A percentile compares a stretch with the other conserved stretches of the same genome.
Evolutionary conservation across 2,329 filamentous ascomycete species (phyloP).

Genomic region (Diaporthe sp.): DNA sequence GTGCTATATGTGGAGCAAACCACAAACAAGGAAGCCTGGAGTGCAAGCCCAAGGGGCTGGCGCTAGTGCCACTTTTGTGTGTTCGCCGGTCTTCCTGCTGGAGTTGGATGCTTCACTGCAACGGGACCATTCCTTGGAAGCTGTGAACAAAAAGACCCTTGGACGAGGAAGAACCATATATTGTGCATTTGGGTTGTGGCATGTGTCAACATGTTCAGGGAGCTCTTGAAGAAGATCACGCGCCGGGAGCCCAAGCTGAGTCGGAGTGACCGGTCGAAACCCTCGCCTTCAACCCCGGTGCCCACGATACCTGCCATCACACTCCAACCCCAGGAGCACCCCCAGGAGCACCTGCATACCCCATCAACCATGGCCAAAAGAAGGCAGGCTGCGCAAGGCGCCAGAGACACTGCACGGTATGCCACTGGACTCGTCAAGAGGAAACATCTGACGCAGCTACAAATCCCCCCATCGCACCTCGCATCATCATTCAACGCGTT

Average conservation of each 20-base stretch:
- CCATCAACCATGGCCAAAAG: conserved; percentile 26
- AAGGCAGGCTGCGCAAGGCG: conserved; percentile 35
- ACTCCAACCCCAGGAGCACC: background rate
- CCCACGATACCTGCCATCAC: background rate
- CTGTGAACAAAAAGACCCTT: background rate
- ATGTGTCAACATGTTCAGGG: conserved; percentile 28
- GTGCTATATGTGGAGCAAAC: background rate
- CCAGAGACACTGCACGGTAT: conserved; percentile 37
- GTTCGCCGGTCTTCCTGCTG: background rate
- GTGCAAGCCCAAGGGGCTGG: background rate
- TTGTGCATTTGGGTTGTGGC: background rate
- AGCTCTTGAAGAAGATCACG: conserved; percentile 25
- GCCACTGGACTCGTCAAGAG: conserved; percentile 38
- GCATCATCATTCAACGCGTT: background rate
- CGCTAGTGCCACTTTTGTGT: conserved; percentile 7
- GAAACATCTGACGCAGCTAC: background rate
- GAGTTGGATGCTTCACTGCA: background rate
- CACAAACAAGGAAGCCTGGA: background rate
- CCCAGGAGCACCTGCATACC: background rate
- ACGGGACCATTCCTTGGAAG: too few species aligned
- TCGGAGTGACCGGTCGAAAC: background rate
- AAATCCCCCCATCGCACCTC: background rate
- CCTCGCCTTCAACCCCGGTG: conserved; percentile 1
- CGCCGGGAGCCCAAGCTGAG: background rate
- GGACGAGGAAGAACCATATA: background rate